Percentiles rank a stretch among this genome's conserved stretches.
Evolutionary conservation across 2,329 filamentous ascomycete genomes (phyloP).

Genomic region (Sclerotinia nivalis): DNA sequence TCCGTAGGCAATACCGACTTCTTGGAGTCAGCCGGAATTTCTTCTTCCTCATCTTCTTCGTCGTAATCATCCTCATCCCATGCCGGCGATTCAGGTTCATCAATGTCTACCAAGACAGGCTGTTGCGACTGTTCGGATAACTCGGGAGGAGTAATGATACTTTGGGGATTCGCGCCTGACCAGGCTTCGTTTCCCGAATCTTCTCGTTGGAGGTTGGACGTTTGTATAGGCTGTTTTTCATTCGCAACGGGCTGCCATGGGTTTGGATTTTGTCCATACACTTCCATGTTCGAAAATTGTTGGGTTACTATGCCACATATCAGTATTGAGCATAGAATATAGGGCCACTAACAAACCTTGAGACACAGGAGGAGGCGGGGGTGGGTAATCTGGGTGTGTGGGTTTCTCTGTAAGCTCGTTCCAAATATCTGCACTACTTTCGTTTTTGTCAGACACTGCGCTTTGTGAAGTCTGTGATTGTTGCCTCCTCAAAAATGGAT

Average conservation of each 20-base stretch:
- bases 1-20: slow-evolving; percentile 26
- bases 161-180: slow-evolving; percentile 25
- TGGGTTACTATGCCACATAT: slow-evolving; percentile 26
- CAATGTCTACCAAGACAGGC: slow-evolving; percentile 36
- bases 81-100: slow-evolving; percentile 39
- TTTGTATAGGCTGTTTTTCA: slow-evolving; percentile 30
- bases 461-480: slow-evolving; percentile 26
- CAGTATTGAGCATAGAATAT: background rate
- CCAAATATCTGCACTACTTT: slow-evolving; percentile 39
- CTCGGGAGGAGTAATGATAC: background rate
- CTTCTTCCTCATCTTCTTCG: slow-evolving; percentile 14
- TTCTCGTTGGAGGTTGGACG: slow-evolving; percentile 27
- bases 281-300: slow-evolving; percentile 35
- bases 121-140: slow-evolving; percentile 23
- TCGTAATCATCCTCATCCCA: slow-evolving; percentile 40
- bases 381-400: slow-evolving; percentile 23
- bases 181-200: slow-evolving; percentile 39
- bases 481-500: slow-evolving; percentile 38
- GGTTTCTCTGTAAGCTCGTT: slow-evolving; percentile 29
- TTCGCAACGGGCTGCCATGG: slow-evolving; percentile 39
- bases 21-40: background rate
- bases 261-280: slow-evolving; percentile 37
- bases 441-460: slow-evolving; percentile 27
- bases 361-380: slow-evolving; percentile 28
- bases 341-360: slow-evolving; percentile 27